Percentiles rank a stretch among this genome's conserved stretches.
phyloP scores from a whole-genome alignment of 2,329 filamentous ascomycete species.

The Aspergillus sp. region DNA sequence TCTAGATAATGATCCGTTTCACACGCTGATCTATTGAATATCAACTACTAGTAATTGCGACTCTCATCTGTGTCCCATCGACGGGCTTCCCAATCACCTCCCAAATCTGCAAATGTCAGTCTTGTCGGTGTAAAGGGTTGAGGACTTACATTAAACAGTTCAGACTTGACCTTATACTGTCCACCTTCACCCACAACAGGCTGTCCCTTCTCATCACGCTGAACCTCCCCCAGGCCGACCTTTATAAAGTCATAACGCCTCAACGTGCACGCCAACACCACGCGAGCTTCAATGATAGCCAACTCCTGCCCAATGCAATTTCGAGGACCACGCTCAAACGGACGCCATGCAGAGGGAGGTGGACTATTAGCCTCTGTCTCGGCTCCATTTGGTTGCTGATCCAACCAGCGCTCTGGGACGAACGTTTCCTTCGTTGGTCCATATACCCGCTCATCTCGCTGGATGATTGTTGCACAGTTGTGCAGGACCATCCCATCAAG shows the following conservation, averaged over 20 bases:
- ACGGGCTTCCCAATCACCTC: no score
- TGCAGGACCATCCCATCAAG: slow-evolving; percentile 16
- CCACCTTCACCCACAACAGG: no score
- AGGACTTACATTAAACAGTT: no score
- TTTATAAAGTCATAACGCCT: slow-evolving; percentile 7
- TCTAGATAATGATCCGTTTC: no score
- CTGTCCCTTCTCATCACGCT: no score
- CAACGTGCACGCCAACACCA: slow-evolving; percentile 2
- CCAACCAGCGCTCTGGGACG: slow-evolving; percentile 39
- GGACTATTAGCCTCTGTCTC: background rate
- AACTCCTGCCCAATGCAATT: slow-evolving; percentile 51
- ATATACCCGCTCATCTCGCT: slow-evolving; percentile 19
- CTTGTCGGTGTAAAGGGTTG: no score
- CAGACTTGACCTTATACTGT: no score
- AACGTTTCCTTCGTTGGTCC: slow-evolving; percentile 25
- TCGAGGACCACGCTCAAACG: slow-evolving; percentile 48
- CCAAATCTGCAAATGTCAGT: no score
- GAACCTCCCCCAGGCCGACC: background rate
- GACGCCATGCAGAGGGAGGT: slow-evolving; percentile 44
- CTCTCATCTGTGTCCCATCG: no score
- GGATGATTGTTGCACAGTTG: slow-evolving; percentile 16
- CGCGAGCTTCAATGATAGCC: slow-evolving; percentile 42
- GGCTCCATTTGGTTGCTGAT: background rate
- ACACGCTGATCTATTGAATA: no score
- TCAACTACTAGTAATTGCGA: no score